Conservation (phyloP, 768 basidiomycete species). For the Lactarius psammicola region DNA sequence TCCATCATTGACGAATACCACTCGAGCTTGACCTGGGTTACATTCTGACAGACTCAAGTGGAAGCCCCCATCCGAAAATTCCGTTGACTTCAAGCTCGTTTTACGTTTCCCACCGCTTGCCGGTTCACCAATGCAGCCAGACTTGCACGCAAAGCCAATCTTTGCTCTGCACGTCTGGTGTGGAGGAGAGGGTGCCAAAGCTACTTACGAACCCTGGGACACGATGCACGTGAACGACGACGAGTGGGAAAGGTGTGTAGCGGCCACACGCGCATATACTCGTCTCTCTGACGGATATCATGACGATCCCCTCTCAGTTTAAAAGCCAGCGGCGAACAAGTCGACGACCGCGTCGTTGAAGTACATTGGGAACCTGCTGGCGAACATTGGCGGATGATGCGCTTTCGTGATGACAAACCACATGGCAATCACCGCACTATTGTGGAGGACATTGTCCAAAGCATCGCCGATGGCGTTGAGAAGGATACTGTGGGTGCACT, state of each 20-base stretch:
- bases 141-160: slow-evolving; percentile 80
- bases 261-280: neutral
- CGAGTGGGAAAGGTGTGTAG: slow-evolving; percentile 86
- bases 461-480: slow-evolving; percentile 93
- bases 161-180: slow-evolving; percentile 83
- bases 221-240: slow-evolving; percentile 80
- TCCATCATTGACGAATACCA: neutral
- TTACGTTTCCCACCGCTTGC: slow-evolving; percentile 81
- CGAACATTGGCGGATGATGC: slow-evolving; percentile 83
- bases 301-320: too few species aligned
- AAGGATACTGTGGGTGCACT: slow-evolving; percentile 65
- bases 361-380: slow-evolving; percentile 80
- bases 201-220: slow-evolving; percentile 83
- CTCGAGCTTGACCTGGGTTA: neutral
- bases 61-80: slow-evolving; percentile 98
- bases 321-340: slow-evolving; percentile 80
- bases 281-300: slow-evolving; percentile 11
- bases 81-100: slow-evolving; percentile 94
- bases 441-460: slow-evolving; percentile 86
- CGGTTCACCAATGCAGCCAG: slow-evolving; percentile 57
- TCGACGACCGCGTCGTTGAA: slow-evolving; percentile 93
- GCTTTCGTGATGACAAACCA: slow-evolving; percentile 92
- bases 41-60: slow-evolving; percentile 78
- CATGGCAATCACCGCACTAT: slow-evolving; percentile 84
- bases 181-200: slow-evolving; percentile 56